Base-by-base conservation (phyloP, 768 basidiomycete genomes). In the Dendrothele bispora region DNA sequence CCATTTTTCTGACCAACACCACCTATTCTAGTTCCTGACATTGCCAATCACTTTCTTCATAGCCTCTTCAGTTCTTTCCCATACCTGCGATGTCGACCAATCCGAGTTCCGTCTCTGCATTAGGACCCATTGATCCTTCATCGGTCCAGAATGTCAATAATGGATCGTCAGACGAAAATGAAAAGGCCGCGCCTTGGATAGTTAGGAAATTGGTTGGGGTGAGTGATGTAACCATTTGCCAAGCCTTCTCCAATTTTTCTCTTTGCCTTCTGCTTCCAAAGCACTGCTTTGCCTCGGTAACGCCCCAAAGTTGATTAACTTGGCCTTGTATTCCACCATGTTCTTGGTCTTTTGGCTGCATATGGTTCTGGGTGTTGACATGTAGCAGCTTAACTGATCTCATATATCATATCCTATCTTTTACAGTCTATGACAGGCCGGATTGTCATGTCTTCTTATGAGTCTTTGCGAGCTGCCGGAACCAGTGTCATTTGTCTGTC, bases 201-300 rank as follows among this genome's bases (percentile, higher is more conserved):
- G 68, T 85, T 29, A 66, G 83, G 44, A 84, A 83, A 63, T 72
- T 86, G 4, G 79, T 79, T 18, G 83, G 81, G 52, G 82, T 83
- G 62, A 58, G 78, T 72, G n/a, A 18, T 10, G 10, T 10, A 21
- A 21, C 20, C 44, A 17, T 10, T 12, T 22, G 21, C n/a, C n/a
- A n/a, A 10, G n/a, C n/a, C n/a, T 32, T 32, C 10, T n/a, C 45
- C 26, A 17, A 12, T 17, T 38, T 26, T 24, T 7, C 17, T 38
- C 27, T 17, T 14, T 44, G 42, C 24, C 8, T 28, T 18, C 21
- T 35, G 20, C 30, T 51, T 20, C 30, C 32, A n/a, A n/a, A n/a
- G n/a, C n/a, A n/a, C n/a, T n/a, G n/a, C n/a, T n/a, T n/a, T n/a
- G n/a, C n/a, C n/a, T n/a, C n/a, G n/a, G n/a, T n/a, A n/a, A n/a